These are phyloP conservation scores for Saccharomycopsis amapae DNA, from an alignment of 805 yeast species.

Conservation along the genomic window DNA sequence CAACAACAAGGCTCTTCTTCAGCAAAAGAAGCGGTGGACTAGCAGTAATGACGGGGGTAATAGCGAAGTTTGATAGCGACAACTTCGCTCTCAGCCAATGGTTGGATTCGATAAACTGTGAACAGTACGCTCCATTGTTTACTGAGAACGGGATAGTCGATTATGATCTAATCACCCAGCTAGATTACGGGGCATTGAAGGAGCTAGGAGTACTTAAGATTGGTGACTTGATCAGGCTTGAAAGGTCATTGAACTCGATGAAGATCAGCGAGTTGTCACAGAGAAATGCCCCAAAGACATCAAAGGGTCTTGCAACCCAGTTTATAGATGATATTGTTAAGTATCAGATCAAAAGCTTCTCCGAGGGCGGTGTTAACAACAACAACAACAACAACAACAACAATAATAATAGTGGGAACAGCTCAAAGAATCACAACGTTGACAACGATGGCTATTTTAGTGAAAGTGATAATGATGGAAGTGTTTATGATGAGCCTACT, in stretches of 20 bases:
- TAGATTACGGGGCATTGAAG: slow-evolving; percentile 56
- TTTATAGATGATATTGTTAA: background rate
- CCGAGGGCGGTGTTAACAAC: background rate
- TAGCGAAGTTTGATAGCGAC: background rate
- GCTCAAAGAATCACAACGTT: slow-evolving; percentile 9
- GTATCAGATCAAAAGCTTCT: background rate
- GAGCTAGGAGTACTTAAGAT: slow-evolving; percentile 70
- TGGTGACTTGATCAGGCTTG: slow-evolving; percentile 75
- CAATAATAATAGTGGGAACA: background rate
- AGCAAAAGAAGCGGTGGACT: too few species aligned
- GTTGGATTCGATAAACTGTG: slow-evolving; percentile 19
- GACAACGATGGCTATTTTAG: slow-evolving; percentile 9
- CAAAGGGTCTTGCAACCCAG: slow-evolving; percentile 9
- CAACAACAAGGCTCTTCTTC: too few species aligned
- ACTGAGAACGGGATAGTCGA: slow-evolving; percentile 13
- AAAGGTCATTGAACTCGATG: slow-evolving; percentile 47
- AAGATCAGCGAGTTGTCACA: slow-evolving; percentile 20
- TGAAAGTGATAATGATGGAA: slow-evolving; percentile 8
- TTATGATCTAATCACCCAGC: slow-evolving; percentile 15
- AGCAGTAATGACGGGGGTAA: too few species aligned
- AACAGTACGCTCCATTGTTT: slow-evolving; percentile 17
- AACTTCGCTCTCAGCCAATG: slow-evolving; percentile 13
- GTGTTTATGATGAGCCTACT: slow-evolving; percentile 3
- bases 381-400: background rate
- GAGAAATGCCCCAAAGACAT: slow-evolving; percentile 14